Conservation (phyloP, 2,329 filamentous ascomycete species). For the Eurotiales sp. region DNA sequence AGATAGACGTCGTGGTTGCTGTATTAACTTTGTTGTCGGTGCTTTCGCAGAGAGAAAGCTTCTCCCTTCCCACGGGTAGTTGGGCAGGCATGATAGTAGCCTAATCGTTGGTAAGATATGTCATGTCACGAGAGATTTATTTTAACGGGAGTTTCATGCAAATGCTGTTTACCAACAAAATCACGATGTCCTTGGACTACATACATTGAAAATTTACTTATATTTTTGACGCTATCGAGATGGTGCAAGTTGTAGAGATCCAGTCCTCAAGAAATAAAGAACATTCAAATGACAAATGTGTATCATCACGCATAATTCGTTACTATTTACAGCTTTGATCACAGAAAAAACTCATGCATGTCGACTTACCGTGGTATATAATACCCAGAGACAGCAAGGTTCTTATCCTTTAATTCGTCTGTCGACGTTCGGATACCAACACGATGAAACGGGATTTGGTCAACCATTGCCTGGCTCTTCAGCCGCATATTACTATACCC, state of each 20-base stretch:
- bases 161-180: too few species aligned
- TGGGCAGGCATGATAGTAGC: conserved; percentile 23
- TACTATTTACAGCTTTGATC: neutral
- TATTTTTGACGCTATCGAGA: too few species aligned
- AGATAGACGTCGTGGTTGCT: conserved; percentile 13
- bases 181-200: too few species aligned
- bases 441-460: conserved; percentile 57
- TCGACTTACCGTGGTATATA: conserved; percentile 25
- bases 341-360: neutral
- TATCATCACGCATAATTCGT: neutral
- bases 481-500: conserved; percentile 48
- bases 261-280: too few species aligned
- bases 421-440: conserved; percentile 53
- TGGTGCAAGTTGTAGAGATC: too few species aligned
- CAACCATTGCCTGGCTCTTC: conserved; percentile 53
- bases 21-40: conserved; percentile 11
- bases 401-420: conserved; percentile 46
- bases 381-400: conserved; percentile 33
- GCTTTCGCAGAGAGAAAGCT: conserved; percentile 12
- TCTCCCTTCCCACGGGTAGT: conserved; percentile 10
- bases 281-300: too few species aligned
- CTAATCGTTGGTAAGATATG: too few species aligned
- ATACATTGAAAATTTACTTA: too few species aligned
- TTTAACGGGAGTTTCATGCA: too few species aligned
- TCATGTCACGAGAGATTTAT: too few species aligned